Percentiles rank a stretch among this genome's conserved stretches.
phyloP scores from a whole-genome alignment of 1,284 basidiomycete genomes.

The Earliella scabrosa region DNA sequence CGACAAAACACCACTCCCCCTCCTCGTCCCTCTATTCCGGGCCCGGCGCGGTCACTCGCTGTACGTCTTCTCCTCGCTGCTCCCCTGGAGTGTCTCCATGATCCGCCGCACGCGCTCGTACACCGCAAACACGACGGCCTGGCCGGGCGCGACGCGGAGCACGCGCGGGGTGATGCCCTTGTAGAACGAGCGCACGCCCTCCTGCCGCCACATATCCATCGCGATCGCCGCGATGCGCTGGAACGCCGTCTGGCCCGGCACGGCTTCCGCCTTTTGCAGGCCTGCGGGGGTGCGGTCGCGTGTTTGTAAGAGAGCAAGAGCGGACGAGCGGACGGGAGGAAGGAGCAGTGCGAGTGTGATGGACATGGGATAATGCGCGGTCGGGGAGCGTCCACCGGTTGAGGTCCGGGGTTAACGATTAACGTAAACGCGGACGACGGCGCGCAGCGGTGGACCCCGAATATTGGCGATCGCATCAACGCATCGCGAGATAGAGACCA shows the following conservation, averaged over 20 bases:
- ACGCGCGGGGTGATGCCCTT: constrained; percentile 98
- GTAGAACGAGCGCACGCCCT: constrained; percentile 92
- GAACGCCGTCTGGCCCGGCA: constrained; percentile 79
- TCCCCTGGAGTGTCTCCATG: constrained; percentile 73
- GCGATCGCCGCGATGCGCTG: constrained; percentile 83
- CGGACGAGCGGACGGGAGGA: neutral
- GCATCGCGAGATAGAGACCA: too few relatives aligned
- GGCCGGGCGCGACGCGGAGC: constrained; percentile 93
- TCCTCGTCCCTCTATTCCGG: too few relatives aligned
- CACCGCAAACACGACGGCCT: constrained; percentile 90
- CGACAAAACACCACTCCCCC: too few relatives aligned
- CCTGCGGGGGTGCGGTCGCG: constrained; percentile 43
- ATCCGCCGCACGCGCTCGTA: constrained; percentile 82
- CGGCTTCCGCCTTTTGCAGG: constrained; percentile 83
- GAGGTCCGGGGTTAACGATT: too few relatives aligned
- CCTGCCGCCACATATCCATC: constrained; percentile 90
- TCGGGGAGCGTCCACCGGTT: too few relatives aligned
- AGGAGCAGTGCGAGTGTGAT: neutral
- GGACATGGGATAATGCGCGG: too few relatives aligned
- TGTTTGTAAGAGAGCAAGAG: neutral
- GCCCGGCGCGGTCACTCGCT: too few relatives aligned
- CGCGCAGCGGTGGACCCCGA: too few relatives aligned
- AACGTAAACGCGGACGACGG: too few relatives aligned
- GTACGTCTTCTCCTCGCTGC: constrained; percentile 61
- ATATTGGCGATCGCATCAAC: too few relatives aligned